phyloP scores from a whole-genome alignment of 176 grass and related monocot species.

The Bonia amplexicaulis region DNA sequence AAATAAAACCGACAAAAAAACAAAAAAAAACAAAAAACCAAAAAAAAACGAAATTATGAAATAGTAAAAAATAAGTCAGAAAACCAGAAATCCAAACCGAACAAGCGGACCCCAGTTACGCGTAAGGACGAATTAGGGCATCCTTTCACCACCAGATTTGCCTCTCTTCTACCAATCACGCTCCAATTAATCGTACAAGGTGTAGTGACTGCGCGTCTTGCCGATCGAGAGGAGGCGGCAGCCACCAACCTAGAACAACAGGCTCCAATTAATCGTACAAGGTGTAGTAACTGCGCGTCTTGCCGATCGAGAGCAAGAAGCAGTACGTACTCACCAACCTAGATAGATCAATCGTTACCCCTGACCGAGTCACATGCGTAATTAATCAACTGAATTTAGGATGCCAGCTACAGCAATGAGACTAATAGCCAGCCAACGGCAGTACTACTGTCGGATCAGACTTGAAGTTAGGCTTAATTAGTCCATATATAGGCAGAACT shows the following conservation, averaged over 20 bases:
- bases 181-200: neutral
- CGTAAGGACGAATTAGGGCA: neutral
- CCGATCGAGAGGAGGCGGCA: neutral
- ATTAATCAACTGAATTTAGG: neutral
- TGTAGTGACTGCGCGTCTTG: neutral
- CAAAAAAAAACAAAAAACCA: no score
- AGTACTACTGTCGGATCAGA: neutral
- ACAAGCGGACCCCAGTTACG: no score
- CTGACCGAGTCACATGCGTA: no score
- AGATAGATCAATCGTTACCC: neutral
- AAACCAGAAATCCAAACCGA: no score
- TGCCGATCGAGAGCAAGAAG: neutral
- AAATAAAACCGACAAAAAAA: no score
- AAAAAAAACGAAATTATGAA: no score
- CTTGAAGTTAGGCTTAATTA: neutral
- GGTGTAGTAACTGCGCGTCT: neutral
- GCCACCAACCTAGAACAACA: neutral
- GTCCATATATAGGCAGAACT: neutral
- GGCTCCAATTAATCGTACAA: neutral
- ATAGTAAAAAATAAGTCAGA: no score
- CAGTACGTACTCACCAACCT: neutral
- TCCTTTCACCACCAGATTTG: neutral
- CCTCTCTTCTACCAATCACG: neutral
- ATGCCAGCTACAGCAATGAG: neutral
- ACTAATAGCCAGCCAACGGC: neutral